Evolutionary conservation across 768 basidiomycete species (phyloP), one percentile per base, ranked within the genome.

Genomic region (Podaxis sp.): DNA sequence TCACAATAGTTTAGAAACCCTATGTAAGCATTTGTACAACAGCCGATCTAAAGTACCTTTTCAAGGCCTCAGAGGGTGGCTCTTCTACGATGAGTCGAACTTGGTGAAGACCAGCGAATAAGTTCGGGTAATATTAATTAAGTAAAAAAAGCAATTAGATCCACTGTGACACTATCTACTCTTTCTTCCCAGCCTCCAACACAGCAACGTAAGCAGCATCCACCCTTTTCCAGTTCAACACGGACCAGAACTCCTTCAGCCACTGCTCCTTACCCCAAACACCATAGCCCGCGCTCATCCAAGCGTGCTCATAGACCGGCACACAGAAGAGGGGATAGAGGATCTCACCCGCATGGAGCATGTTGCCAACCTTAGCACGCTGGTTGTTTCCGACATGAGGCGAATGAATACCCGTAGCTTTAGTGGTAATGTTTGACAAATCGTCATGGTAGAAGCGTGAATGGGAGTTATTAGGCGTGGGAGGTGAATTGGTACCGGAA

Each of bases 221-320:
- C 64, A 90, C 84, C 69, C 83, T 85, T 41, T 75, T 68, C 94
- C 94, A 96, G 72, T 96, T 81, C 58, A 96, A 74, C 22, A 89
- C 90, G 10, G 78, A 80, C 93, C 93, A 96, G 76, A 95, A 94
- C 70, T 87, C 82, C 68, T 81, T 84, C 71, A 96, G 71, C 82
- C 93, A 96, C 67, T 83, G 83, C 72, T 96, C 93, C 75, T 93
- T 91, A 26, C 95, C 94, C 91, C 92, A 95, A 4, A 96, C 84
- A 4, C 94, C 94, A 66, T 89, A 94, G 41, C 90, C 91, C 22
- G 90, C 88, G 54, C 81, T 80, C 70, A 96, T 80, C 92, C 93
- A 96, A 28, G 89, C 88, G 67, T 93, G 94, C 73, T 95, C 93
- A 67, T 94, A 84, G 4, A 92, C 84, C 48, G 87, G 87, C 56